Evolutionary conservation across 352 stramenopile species (phyloP), one percentile per base, ranked within the genome.

Genomic region (Globisporangium lucens): DNA sequence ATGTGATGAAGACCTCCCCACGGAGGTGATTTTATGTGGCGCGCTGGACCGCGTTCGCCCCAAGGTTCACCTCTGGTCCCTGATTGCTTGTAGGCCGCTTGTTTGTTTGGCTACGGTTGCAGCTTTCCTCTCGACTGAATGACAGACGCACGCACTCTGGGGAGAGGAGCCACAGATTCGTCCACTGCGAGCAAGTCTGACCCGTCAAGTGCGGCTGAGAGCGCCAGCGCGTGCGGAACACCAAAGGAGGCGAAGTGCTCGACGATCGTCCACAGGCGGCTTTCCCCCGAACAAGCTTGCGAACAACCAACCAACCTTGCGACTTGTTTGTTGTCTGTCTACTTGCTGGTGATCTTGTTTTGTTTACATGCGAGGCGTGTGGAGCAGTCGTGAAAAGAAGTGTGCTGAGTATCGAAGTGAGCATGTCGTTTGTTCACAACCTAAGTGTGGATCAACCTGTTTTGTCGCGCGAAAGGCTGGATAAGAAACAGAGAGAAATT

Each of bases 331-430:
- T 17, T 41, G 24, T 24, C 0, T 36, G 6, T 9, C 9, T 41
- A 9, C 35, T 46, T 46, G 4, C 38, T 46, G 5, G 13, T 7
- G 38, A 46, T 46, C 33, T 20, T 46, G 15, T 61, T 61, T 22
- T 24, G 15, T 46, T 61, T 43, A 24, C 29, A 46, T 27, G 29
- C 15, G 17, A 43, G 10, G 55, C 55, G 8, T 43, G 13, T 15
- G 12, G 53, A 60, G 30, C 55, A 9, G 27, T 61, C 38, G 38
- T 46, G 35, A 20, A 43, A 46, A 46, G 38, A 46, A 7, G 38
- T 46, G 38, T 46, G 30, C 56, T 49, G n/a, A 62, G n/a, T 35
- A 49, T 33, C 36, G 33, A 33, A 62, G 30, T 46, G 56, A 9
- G 56, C 29, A 12, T 30, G 56, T 30, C 10, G 10, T 12, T 46